phyloP scores from a whole-genome alignment of 768 basidiomycete species.

The Crassisporium funariophilum region DNA sequence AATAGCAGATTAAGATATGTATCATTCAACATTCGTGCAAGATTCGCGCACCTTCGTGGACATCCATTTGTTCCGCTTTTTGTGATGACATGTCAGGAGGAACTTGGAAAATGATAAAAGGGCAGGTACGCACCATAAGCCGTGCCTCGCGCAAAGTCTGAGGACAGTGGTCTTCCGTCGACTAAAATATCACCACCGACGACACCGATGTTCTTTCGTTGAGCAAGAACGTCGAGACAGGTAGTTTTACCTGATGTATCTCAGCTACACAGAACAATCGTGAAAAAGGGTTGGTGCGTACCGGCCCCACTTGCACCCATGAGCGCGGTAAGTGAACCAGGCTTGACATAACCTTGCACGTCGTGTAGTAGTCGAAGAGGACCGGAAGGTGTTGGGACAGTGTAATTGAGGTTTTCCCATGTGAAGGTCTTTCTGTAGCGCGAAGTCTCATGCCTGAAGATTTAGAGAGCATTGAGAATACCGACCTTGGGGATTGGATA shows the following conservation, averaged over 20 bases:
- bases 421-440: conserved; percentile 66
- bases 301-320: conserved; percentile 88
- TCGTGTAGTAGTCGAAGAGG: conserved; percentile 67
- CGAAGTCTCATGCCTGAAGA: conserved; percentile 13
- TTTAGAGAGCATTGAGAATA: not conserved
- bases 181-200: conserved; percentile 66
- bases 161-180: conserved; percentile 61
- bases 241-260: conserved; percentile 64
- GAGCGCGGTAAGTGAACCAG: conserved; percentile 85
- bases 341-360: conserved; percentile 79
- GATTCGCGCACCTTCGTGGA: conserved; percentile 56
- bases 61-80: conserved; percentile 80
- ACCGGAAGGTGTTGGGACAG: conserved; percentile 68
- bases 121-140: conserved; percentile 62
- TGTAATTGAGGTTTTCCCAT: conserved; percentile 80
- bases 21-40: not conserved
- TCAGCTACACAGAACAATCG: not conserved
- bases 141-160: conserved; percentile 62
- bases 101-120: conserved; percentile 19
- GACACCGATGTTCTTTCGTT: conserved; percentile 72
- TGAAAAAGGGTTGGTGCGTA: conserved; percentile 22
- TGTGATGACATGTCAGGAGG: conserved; percentile 23
- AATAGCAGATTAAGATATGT: not conserved
- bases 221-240: conserved; percentile 72
- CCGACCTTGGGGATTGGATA: not conserved